Base-by-base conservation (phyloP, 345 rosid species). In the Cardamine resedifolia region DNA sequence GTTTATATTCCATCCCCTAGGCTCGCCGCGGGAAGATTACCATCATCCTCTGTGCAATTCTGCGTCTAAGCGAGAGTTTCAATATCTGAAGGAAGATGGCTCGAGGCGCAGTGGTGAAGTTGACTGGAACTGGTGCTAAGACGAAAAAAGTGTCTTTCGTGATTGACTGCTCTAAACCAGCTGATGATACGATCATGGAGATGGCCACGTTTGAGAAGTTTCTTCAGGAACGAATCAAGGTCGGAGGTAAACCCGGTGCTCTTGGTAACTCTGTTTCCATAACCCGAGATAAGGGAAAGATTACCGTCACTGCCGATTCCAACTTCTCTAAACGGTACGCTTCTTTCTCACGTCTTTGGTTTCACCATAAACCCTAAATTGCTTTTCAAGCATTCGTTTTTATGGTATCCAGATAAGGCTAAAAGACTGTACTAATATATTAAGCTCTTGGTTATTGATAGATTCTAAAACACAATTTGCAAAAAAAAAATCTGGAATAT, bases 211-310 rank as follows among this genome's bases (percentile, higher is more conserved):
- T 90, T 2, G 92, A 90, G 36, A 90, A 88, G 82, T 90, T 90
- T 72, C 91, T 90, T 64, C 95, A 87, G 78, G 92, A 88, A 71
- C 75, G 89, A 24, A 90, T 88, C 81, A 90, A 88, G 85, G 95
- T 88, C 65, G 90, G 91, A 9, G 97, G 95, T 70, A 90, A 90
- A 68, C 83, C 96, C 0, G 93, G 96, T 16, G 87, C 88, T 66
- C 91, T 90, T 3, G 94, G 91, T 0, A 91, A 88, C 23, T 53
- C 85, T 15, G 73, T 90, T 57, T 63, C 86, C 2, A 79, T 90
- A 58, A 38, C 80, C 5, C 77, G 85, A 14, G 89, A 84, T 6
- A 83, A 84, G 73, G 79, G 71, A 68, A 87, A 80, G 74, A 85
- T 87, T 58, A 84, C 73, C 7, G 88, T 90, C 68, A 81, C 86